Percentiles rank a stretch among this genome's conserved stretches.
Evolutionary conservation across 202 grass and related monocot genomes (phyloP).

Genomic region (Zoysia matrella): DNA sequence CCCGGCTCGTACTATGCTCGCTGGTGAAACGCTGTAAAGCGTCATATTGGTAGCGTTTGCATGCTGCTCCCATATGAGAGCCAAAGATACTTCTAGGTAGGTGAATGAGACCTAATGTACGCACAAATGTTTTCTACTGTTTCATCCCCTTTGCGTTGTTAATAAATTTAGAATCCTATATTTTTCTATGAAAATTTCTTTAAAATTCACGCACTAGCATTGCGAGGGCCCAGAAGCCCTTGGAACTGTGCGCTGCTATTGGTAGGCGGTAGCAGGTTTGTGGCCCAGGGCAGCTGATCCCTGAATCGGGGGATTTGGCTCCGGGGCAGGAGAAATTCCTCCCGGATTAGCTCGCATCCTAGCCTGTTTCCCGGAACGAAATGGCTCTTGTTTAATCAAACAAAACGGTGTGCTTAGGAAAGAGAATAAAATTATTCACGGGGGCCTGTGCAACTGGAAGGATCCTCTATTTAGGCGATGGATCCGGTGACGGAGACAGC

Average conservation of each 20-base stretch:
- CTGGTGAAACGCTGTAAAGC: slow-evolving; percentile 51
- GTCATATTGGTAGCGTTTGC: not conserved
- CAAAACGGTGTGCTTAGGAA: not conserved
- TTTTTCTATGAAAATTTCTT: too few relatives aligned
- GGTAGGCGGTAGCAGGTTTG: not conserved
- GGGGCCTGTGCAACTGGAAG: not conserved
- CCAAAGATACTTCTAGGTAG: slow-evolving; percentile 5
- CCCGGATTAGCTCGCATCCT: slow-evolving; percentile 50
- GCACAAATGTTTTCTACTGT: too few relatives aligned
- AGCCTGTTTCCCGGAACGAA: slow-evolving; percentile 68
- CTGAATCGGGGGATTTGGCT: slow-evolving; percentile 73
- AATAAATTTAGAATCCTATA: too few relatives aligned
- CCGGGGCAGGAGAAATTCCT: slow-evolving; percentile 40
- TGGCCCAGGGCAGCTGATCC: slow-evolving; percentile 44
- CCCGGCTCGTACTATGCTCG: not conserved
- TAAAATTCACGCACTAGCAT: too few relatives aligned
- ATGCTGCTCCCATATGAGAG: slow-evolving; percentile 38
- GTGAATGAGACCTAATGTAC: too few relatives aligned
- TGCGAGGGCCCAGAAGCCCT: not conserved
- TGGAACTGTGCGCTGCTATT: not conserved
- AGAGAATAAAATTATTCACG: not conserved
- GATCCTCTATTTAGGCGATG: slow-evolving; percentile 24
- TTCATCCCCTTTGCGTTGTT: too few relatives aligned
- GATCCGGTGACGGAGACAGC: not conserved
- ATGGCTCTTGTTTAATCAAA: slow-evolving; percentile 10